These are phyloP conservation scores for Polytolypa hystricis DNA, from an alignment of 2,329 filamentous ascomycete species.

Conservation along the genomic window DNA sequence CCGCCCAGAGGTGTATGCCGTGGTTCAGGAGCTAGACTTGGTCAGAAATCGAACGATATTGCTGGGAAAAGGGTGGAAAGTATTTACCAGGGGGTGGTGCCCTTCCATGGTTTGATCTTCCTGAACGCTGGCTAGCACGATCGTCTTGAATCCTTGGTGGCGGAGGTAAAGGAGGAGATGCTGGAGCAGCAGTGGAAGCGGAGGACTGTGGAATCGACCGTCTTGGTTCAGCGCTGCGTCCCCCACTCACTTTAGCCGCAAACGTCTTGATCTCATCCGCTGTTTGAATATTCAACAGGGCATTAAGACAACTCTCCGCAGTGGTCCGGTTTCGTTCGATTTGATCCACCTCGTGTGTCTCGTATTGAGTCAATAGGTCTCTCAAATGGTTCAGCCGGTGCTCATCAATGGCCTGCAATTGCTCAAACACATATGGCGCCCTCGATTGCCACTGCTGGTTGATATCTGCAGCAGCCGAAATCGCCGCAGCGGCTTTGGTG, in stretches of 20 bases:
- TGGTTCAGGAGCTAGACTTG: slow-evolving; percentile 24
- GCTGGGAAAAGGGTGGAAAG: not conserved
- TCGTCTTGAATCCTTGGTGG: slow-evolving; percentile 40
- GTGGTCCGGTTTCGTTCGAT: slow-evolving; percentile 64
- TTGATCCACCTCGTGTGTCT: slow-evolving; percentile 84
- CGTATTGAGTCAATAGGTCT: slow-evolving; percentile 81
- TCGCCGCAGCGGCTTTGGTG: slow-evolving; percentile 65
- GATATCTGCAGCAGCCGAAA: slow-evolving; percentile 63
- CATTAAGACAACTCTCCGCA: slow-evolving; percentile 68
- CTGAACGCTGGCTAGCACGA: slow-evolving; percentile 44
- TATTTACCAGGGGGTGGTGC: slow-evolving; percentile 28
- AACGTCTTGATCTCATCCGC: slow-evolving; percentile 63
- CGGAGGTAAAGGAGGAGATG: slow-evolving; percentile 25
- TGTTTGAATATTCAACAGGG: slow-evolving; percentile 76
- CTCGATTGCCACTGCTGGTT: slow-evolving; percentile 84
- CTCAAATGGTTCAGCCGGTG: slow-evolving; percentile 78
- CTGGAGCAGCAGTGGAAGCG: slow-evolving; percentile 15
- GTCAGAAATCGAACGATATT: slow-evolving; percentile 3
- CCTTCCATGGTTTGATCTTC: slow-evolving; percentile 31
- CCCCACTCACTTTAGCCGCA: slow-evolving; percentile 28
- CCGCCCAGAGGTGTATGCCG: slow-evolving; percentile 34
- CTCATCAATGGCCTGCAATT: slow-evolving; percentile 83
- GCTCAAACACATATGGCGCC: slow-evolving; percentile 89
- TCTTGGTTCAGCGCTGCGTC: slow-evolving; percentile 21
- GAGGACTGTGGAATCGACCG: slow-evolving; percentile 12